A percentile compares a stretch with the other conserved stretches of the same genome.
phyloP scores from a whole-genome alignment of 176 grass and related monocot genomes.

The Olyra latifolia region DNA sequence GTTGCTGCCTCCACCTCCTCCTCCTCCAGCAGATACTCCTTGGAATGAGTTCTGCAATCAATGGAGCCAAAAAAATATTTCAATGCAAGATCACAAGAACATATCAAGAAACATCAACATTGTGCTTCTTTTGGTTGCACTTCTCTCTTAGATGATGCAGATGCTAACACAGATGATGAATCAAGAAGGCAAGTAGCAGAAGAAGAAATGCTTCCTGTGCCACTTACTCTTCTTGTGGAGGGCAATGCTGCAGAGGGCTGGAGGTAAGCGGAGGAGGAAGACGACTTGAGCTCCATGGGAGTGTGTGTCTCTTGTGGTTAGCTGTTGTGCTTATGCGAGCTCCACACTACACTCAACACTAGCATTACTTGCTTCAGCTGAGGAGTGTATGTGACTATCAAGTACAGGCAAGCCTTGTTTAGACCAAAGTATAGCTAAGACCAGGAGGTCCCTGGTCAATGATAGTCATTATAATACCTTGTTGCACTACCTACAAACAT shows the following conservation, averaged over 20 bases:
- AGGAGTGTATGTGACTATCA: neutral
- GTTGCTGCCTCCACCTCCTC: slow-evolving; percentile 34
- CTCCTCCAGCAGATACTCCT: slow-evolving; percentile 19
- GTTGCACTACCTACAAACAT: neutral
- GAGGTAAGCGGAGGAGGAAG: slow-evolving; percentile 28
- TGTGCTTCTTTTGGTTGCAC: neutral
- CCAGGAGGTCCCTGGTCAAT: slow-evolving; percentile 25
- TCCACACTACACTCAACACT: neutral
- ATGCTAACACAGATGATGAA: neutral
- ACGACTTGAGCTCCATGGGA: slow-evolving; percentile 56
- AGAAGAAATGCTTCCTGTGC: slow-evolving; percentile 8
- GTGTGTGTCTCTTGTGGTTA: neutral
- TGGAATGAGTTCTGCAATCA: slow-evolving; percentile 64
- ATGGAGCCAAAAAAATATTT: neutral
- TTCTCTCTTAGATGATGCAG: neutral
- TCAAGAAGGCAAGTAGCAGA: slow-evolving; percentile 23
- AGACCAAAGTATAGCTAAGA: slow-evolving; percentile 7
- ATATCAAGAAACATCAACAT: neutral
- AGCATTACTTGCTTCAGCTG: slow-evolving; percentile 28
- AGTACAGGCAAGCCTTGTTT: neutral
- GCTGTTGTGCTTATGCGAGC: neutral
- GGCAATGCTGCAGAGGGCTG: slow-evolving; percentile 35
- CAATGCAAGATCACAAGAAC: neutral
- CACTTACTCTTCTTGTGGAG: slow-evolving; percentile 48
- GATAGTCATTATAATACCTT: slow-evolving; percentile 9